These are phyloP conservation scores for Trichoderma afroharzianum DNA, from an alignment of 2,329 filamentous ascomycete species.

Conservation along the genomic window DNA sequence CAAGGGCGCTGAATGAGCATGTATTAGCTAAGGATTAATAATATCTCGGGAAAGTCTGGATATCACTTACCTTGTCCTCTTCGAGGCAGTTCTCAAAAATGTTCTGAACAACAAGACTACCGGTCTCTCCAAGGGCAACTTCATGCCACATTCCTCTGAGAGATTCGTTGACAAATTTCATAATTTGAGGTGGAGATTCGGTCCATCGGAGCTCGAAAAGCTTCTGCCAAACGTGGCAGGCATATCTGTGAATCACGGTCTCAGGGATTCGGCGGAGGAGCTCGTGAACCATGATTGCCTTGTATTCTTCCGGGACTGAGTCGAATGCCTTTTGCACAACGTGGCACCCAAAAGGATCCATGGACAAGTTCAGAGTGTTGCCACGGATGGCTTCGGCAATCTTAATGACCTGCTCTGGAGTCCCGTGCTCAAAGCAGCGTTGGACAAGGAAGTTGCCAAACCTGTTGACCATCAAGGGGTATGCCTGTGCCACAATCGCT, in stretches of 20 bases:
- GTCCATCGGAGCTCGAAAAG: slow-evolving; percentile 97
- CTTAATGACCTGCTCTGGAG: slow-evolving; percentile 86
- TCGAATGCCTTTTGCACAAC: slow-evolving; percentile 99
- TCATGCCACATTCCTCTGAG: slow-evolving; percentile 98
- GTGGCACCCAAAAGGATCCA: slow-evolving; percentile 98
- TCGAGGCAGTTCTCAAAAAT: slow-evolving; percentile 99
- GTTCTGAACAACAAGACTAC: slow-evolving; percentile 96
- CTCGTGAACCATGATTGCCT: slow-evolving; percentile 98
- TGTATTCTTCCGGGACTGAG: slow-evolving; percentile 94
- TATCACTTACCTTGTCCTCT: slow-evolving; percentile 83
- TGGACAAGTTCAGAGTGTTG: slow-evolving; percentile 89
- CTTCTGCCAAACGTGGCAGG: slow-evolving; percentile 99
- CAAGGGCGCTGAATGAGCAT: slow-evolving; percentile 69
- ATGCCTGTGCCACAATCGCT: slow-evolving; percentile 90
- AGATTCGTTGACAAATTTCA: slow-evolving; percentile 96
- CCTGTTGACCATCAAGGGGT: slow-evolving; percentile 94
- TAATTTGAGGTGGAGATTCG: slow-evolving; percentile 91
- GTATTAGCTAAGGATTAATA: slow-evolving; percentile 19
- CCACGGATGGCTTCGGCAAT: slow-evolving; percentile 94
- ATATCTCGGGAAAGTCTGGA: background rate
- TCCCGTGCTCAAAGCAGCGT: slow-evolving; percentile 97
- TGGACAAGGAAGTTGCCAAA: slow-evolving; percentile 99
- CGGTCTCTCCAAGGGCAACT: slow-evolving; percentile 93
- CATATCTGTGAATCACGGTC: slow-evolving; percentile 97
- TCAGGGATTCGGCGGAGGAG: slow-evolving; percentile 91